Base-by-base conservation (phyloP, 768 basidiomycete species). In the Auricularia sp. region DNA sequence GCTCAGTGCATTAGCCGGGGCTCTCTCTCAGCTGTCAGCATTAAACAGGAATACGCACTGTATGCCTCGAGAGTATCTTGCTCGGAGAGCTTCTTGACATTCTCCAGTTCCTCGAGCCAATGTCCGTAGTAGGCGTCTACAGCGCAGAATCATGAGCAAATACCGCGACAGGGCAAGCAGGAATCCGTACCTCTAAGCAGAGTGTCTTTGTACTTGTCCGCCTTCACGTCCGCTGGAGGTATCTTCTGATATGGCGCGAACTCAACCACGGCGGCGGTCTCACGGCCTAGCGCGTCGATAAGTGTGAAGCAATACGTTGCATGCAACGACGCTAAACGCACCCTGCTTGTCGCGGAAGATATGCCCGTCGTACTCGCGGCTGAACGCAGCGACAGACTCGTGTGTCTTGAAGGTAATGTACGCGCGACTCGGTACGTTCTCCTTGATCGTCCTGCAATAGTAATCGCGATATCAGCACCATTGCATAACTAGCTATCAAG, bases 171-270 rank as follows among this genome's bases (percentile, higher is more conserved):
- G 3, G 39, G 39, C 7, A 14, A 42, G 39, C 39, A 42, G 29
- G 29, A 2, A 29, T 29, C 29, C 78, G 33, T 64, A 88, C 94
- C 94, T 77, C 90, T 86, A 68, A 95, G 93, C 63, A 99, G 96
- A 0, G 94, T 96, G 0, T 84, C 91, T 68, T 87, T 87, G 29
- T 59, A 59, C 29, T 93, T 80, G 70, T 99, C 96, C 0, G 74
- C 72, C 75, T 96, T 98, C 76, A 77, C 79, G 74, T 86, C 86
- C 74, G 88, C 85, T 0, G 81, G 71, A 0, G 94, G 91, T 11
- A 88, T 75, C 71, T 93, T 97, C 73, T 93, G 94, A 67, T 88
- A 91, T 3, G 94, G 93, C 0, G 97, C 90, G 71, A 90, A 98
- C 74, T 99, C 96, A 6, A 99, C 93, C 3, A 97, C 79, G 1